Conservation (phyloP, 345 rosid genomes). For the Ailanthus altissimus region DNA sequence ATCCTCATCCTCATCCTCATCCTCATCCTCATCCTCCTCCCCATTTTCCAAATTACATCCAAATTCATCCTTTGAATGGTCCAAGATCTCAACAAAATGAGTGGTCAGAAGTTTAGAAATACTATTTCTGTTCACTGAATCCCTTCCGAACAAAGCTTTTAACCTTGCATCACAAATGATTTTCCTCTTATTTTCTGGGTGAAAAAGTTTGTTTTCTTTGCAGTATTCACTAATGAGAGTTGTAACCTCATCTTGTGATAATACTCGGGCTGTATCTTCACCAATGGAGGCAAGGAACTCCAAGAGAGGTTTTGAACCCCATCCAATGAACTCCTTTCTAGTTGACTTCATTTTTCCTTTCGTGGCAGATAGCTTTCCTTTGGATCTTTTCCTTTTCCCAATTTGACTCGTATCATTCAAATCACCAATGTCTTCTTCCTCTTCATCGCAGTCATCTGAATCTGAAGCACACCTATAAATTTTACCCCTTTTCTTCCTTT, state of each 20-base stretch:
- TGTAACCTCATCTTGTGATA: slow-evolving; percentile 40
- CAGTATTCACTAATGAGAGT: slow-evolving; percentile 38
- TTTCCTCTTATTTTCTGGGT: slow-evolving; percentile 40
- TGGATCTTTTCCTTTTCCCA: slow-evolving; percentile 22
- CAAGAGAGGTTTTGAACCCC: slow-evolving; percentile 51
- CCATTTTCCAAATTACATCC: slow-evolving; percentile 14
- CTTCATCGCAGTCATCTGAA: slow-evolving; percentile 18
- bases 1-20: slow-evolving; percentile 16
- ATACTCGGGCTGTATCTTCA: slow-evolving; percentile 33
- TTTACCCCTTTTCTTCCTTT: slow-evolving; percentile 29
- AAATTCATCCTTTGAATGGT: slow-evolving; percentile 32
- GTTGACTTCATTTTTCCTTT: slow-evolving; percentile 19
- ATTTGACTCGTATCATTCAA: slow-evolving; percentile 7
- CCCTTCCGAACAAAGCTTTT: slow-evolving; percentile 43
- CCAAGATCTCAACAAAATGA: slow-evolving; percentile 43
- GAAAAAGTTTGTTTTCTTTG: slow-evolving; percentile 38
- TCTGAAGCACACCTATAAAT: slow-evolving; percentile 6
- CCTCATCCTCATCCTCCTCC: no score
- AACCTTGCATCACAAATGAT: slow-evolving; percentile 49
- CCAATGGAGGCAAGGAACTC: slow-evolving; percentile 47
- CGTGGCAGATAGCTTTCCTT: neutral
- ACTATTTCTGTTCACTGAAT: slow-evolving; percentile 34
- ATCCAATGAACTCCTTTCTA: slow-evolving; percentile 42
- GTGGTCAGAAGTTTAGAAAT: slow-evolving; percentile 33
- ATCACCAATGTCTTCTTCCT: slow-evolving; percentile 22